Evolutionary conservation across 768 basidiomycete species (phyloP).

Genomic region (Pulveroboletus frians): DNA sequence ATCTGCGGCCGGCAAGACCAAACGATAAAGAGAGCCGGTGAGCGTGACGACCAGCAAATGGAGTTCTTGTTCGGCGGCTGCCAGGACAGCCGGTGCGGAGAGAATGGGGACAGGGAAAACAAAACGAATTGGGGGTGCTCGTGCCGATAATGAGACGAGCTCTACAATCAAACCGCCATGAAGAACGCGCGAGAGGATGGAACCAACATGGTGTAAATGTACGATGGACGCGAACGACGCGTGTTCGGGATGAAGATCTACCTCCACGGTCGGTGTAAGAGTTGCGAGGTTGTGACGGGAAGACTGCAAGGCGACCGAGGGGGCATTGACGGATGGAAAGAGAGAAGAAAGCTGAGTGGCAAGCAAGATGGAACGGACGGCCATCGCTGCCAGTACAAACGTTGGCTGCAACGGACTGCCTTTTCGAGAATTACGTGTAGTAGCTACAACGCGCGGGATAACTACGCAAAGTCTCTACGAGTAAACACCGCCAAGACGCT

Average conservation of each 20-base stretch:
- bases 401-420: slow-evolving; percentile 10
- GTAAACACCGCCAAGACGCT: background rate
- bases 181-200: slow-evolving; percentile 68
- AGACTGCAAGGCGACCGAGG: slow-evolving; percentile 53
- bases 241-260: slow-evolving; percentile 59
- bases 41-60: slow-evolving; percentile 68
- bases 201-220: slow-evolving; percentile 52
- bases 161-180: slow-evolving; percentile 73
- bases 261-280: slow-evolving; percentile 36
- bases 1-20: slow-evolving; percentile 57
- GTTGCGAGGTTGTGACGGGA: slow-evolving; percentile 50
- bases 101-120: slow-evolving; percentile 69
- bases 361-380: slow-evolving; percentile 36
- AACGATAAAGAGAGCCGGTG: slow-evolving; percentile 66
- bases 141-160: slow-evolving; percentile 64
- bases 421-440: slow-evolving; percentile 14
- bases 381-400: slow-evolving; percentile 19
- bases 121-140: slow-evolving; percentile 66
- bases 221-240: slow-evolving; percentile 60
- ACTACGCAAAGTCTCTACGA: no score
- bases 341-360: slow-evolving; percentile 63
- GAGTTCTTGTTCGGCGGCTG: slow-evolving; percentile 43
- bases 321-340: slow-evolving; percentile 46
- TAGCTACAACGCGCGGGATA: no score
- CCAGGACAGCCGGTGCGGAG: slow-evolving; percentile 59